Conservation (phyloP, 352 stramenopile genomes). For the Pythium brachiatum region DNA sequence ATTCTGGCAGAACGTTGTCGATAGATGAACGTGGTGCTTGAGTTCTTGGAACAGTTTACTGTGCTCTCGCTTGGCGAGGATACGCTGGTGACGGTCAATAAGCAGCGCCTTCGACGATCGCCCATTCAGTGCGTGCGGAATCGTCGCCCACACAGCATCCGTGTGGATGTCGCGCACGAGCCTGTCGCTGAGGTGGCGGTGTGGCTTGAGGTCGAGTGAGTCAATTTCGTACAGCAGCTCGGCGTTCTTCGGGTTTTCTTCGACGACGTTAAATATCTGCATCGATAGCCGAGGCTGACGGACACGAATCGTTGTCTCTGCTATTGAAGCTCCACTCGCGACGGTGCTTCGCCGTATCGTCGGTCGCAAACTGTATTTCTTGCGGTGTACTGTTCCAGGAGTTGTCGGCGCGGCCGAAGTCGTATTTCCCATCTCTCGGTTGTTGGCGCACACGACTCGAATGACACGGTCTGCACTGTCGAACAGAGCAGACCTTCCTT, state of each 20-base stretch:
- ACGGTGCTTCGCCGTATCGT: not conserved
- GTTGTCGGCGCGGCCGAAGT: not conserved
- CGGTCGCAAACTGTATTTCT: not conserved
- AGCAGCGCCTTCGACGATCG: conserved; percentile 13
- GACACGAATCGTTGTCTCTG: not conserved
- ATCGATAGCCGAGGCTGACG: not conserved
- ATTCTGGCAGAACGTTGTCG: conserved; percentile 1
- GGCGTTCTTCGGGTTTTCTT: not conserved
- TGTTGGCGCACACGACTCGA: too few species aligned
- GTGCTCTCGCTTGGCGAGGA: conserved; percentile 18
- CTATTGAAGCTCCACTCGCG: not conserved
- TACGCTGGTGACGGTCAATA: conserved; percentile 15
- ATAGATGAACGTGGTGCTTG: conserved; percentile 19
- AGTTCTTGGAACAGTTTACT: conserved; percentile 15
- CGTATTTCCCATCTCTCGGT: conserved; percentile 4
- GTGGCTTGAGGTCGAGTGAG: conserved; percentile 12
- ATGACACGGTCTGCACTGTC: too few species aligned
- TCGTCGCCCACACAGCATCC: conserved; percentile 22
- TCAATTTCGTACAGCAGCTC: conserved; percentile 20
- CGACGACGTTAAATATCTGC: not conserved
- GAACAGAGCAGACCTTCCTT: too few species aligned
- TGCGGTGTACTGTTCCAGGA: not conserved
- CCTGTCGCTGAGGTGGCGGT: conserved; percentile 1
- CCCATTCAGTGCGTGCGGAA: conserved; percentile 14
- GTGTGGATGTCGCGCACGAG: conserved; percentile 5